phyloP scores from a whole-genome alignment of 2,329 filamentous ascomycete genomes.

The Endoconidiophora laricicola region DNA sequence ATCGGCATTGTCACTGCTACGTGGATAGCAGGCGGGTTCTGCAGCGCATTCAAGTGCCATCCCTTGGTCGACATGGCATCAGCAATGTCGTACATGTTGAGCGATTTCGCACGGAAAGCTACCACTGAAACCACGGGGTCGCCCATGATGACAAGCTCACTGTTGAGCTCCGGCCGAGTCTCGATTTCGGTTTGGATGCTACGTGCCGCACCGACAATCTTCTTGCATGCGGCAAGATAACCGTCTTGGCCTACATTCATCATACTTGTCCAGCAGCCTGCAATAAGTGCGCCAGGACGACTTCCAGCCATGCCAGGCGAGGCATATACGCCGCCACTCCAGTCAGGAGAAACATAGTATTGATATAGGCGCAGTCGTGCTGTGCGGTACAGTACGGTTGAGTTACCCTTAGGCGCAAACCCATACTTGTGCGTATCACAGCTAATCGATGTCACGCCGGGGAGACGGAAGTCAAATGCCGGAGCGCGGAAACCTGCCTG shows the following conservation, averaged over 20 bases:
- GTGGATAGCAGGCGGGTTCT: constrained; percentile 82
- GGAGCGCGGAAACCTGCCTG: constrained; percentile 83
- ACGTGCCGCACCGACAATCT: constrained; percentile 77
- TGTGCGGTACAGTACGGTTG: constrained; percentile 77
- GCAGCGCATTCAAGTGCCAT: constrained; percentile 92
- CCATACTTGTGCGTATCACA: constrained; percentile 99
- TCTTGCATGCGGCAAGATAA: constrained; percentile 71
- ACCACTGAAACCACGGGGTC: constrained; percentile 80
- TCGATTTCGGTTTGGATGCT: constrained; percentile 62
- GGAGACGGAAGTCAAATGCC: constrained; percentile 83
- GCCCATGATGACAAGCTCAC: constrained; percentile 66
- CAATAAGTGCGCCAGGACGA: constrained; percentile 82
- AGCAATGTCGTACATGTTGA: constrained; percentile 88
- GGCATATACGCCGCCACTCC: constrained; percentile 91
- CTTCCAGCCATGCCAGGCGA: constrained; percentile 85
- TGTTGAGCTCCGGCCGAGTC: constrained; percentile 47
- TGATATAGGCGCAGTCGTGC: constrained; percentile 68
- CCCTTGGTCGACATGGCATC: constrained; percentile 71
- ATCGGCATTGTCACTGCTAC: constrained; percentile 85
- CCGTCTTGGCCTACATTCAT: constrained; percentile 78
- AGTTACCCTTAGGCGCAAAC: constrained; percentile 96
- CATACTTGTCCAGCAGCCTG: constrained; percentile 85
- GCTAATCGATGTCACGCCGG: constrained; percentile 86
- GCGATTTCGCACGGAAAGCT: constrained; percentile 65
- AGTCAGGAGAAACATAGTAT: constrained; percentile 91